phyloP scores from a whole-genome alignment of 208 protist species.

The Jaenimonas drosophilae region DNA sequence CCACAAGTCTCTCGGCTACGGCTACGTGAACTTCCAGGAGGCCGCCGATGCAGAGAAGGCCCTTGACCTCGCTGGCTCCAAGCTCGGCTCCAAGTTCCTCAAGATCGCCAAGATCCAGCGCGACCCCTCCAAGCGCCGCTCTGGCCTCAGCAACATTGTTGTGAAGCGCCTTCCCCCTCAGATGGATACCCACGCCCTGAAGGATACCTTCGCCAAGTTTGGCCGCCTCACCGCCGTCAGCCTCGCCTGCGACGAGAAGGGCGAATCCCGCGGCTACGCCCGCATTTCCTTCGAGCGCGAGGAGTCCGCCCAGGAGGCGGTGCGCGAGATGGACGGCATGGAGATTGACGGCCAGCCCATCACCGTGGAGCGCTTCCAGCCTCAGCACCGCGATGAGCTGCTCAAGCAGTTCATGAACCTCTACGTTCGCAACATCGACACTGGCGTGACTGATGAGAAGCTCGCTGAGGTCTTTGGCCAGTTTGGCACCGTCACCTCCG shows the following conservation, averaged over 20 bases:
- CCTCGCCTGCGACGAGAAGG: constrained; percentile 86
- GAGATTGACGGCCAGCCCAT: constrained; percentile 87
- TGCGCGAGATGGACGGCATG: constrained; percentile 82
- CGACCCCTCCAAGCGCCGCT: constrained; percentile 96
- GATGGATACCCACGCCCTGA: constrained; percentile 95
- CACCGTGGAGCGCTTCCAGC: constrained; percentile 93
- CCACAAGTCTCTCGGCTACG: constrained; percentile 97
- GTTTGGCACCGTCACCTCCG: constrained; percentile 95
- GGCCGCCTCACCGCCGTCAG: constrained; percentile 90
- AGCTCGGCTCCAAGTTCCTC: constrained; percentile 89
- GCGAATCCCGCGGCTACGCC: constrained; percentile 92
- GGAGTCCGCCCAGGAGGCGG: constrained; percentile 90
- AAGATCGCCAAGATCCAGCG: constrained; percentile 98
- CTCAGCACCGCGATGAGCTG: constrained; percentile 89
- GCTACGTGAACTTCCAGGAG: constrained; percentile 99
- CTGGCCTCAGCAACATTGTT: constrained; percentile 97
- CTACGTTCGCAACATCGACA: constrained; percentile 99
- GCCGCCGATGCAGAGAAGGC: constrained; percentile 96
- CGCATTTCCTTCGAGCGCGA: constrained; percentile 96
- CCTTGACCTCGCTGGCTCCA: constrained; percentile 95
- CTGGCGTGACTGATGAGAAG: constrained; percentile 90
- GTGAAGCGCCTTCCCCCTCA: constrained; percentile 96
- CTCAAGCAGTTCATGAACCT: constrained; percentile 97
- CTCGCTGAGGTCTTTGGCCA: constrained; percentile 89
- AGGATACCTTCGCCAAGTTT: constrained; percentile 90